Conservation (phyloP, 1,284 basidiomycete species). For the Tylopilus microsporus region DNA sequence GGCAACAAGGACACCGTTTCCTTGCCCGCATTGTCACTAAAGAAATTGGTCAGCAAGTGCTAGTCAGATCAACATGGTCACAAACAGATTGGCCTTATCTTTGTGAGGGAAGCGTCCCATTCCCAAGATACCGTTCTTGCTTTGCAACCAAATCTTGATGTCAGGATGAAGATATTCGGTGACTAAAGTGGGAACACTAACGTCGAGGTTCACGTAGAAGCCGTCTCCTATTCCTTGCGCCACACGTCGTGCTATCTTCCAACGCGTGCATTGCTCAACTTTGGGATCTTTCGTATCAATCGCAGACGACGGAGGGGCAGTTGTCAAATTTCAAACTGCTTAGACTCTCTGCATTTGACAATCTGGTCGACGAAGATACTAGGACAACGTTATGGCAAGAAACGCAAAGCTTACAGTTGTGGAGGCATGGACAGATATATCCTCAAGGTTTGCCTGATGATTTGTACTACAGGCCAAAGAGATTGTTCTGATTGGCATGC, state of each 20-base stretch:
- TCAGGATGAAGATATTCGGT: slow-evolving; percentile 73
- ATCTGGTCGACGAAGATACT: slow-evolving; percentile 84
- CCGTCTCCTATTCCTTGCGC: slow-evolving; percentile 88
- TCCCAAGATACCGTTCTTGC: slow-evolving; percentile 89
- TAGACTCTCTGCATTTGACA: slow-evolving; percentile 69
- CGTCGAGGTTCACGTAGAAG: slow-evolving; percentile 71
- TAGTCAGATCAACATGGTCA: slow-evolving; percentile 13
- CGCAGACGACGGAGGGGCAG: slow-evolving; percentile 44
- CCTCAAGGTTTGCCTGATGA: too few species aligned
- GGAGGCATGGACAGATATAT: too few species aligned
- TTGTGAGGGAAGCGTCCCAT: slow-evolving; percentile 90
- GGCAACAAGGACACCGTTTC: slow-evolving; percentile 89
- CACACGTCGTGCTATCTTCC: slow-evolving; percentile 80
- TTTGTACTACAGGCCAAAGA: too few species aligned
- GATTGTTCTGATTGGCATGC: slow-evolving; percentile 48
- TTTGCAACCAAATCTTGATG: slow-evolving; percentile 83
- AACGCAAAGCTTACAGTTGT: too few species aligned
- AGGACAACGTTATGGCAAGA: too few species aligned
- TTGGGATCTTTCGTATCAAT: slow-evolving; percentile 36
- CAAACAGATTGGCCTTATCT: slow-evolving; percentile 78
- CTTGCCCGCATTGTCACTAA: slow-evolving; percentile 88
- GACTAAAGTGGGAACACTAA: slow-evolving; percentile 88
- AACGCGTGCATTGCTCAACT: slow-evolving; percentile 51
- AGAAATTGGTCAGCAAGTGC: neutral
- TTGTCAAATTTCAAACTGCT: slow-evolving; percentile 71